Evolutionary conservation across 768 basidiomycete genomes (phyloP).

Genomic region (Pleurotus platypus): DNA sequence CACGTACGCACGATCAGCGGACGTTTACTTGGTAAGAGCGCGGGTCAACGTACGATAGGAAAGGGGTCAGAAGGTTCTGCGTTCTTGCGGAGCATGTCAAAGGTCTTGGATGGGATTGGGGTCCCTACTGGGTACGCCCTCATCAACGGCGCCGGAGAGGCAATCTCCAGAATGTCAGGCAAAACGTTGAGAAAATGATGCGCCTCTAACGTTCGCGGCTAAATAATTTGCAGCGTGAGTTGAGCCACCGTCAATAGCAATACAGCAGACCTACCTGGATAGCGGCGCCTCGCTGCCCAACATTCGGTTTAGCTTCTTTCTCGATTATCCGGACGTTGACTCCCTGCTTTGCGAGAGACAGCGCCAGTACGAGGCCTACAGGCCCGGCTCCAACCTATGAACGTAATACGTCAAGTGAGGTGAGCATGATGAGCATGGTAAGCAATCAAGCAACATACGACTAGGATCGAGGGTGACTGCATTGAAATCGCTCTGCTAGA

Average conservation of each 20-base stretch:
- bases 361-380: constrained; percentile 38
- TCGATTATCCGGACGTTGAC: constrained; percentile 51
- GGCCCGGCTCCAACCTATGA: constrained; percentile 43
- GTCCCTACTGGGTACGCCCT: neutral
- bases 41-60: neutral
- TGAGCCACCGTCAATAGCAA: neutral
- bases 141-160: neutral
- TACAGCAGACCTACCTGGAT: constrained; percentile 27
- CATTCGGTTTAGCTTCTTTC: constrained; percentile 29
- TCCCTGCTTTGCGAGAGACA: constrained; percentile 37
- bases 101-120: neutral
- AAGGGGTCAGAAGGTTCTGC: neutral
- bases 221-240: neutral
- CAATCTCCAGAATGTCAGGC: neutral
- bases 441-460: neutral
- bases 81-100: constrained; percentile 3
- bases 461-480: neutral
- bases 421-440: neutral
- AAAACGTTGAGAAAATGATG: constrained; percentile 12
- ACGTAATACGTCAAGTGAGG: neutral
- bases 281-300: constrained; percentile 34
- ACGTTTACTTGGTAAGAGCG: neutral
- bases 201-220: constrained; percentile 14
- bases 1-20: constrained; percentile 4
- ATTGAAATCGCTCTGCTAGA: neutral